Conservation (phyloP, 169 alveolate species). For the Plasmodium gaboni region DNA sequence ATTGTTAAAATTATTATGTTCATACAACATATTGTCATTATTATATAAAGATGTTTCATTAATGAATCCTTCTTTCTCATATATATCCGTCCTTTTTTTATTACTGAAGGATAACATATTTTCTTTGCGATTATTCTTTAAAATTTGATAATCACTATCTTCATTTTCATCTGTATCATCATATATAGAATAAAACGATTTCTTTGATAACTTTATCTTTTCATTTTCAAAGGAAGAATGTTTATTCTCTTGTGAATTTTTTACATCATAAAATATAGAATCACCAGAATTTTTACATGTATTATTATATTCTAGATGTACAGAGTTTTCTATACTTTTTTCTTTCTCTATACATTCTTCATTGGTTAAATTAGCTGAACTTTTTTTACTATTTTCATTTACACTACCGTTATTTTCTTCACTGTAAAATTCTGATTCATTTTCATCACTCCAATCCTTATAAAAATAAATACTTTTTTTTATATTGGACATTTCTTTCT, state of each 20-base stretch:
- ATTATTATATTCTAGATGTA: conserved; percentile 7
- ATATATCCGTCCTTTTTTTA: conserved; percentile 17
- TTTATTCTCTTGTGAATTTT: conserved; percentile 21
- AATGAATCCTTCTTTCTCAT: conserved; percentile 27
- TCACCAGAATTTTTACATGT: conserved; percentile 9
- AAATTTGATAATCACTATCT: conserved; percentile 29
- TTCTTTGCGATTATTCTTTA: conserved; percentile 2
- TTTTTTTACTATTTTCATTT: background rate
- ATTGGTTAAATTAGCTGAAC: background rate
- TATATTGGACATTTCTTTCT: conserved; percentile 5
- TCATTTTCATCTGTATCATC: conserved; percentile 56
- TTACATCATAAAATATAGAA: conserved; percentile 41
- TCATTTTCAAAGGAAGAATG: background rate
- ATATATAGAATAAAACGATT: conserved; percentile 61
- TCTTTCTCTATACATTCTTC: conserved; percentile 1
- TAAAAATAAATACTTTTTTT: conserved; percentile 35
- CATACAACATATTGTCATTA: background rate
- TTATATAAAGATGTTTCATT: background rate
- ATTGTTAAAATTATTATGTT: too few relatives aligned
- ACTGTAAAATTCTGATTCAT: background rate
- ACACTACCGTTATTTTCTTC: conserved; percentile 15
- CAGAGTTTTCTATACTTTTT: background rate
- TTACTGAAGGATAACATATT: background rate
- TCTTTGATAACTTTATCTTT: conserved; percentile 22
- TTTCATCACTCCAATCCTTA: conserved; percentile 26